phyloP scores from a whole-genome alignment of 441 rosid species.

The Populus hybrid region DNA sequence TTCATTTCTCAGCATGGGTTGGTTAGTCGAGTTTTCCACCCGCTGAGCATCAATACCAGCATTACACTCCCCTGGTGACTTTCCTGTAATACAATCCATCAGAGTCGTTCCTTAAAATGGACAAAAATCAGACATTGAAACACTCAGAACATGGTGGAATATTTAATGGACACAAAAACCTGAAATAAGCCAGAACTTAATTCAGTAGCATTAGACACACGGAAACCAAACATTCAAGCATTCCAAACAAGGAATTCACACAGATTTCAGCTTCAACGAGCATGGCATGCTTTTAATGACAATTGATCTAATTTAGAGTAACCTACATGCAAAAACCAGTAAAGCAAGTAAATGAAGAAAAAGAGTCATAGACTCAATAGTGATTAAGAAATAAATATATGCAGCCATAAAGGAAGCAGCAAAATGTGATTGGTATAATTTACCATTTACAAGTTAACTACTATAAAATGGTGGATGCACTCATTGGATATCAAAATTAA shows the following conservation, averaged over 20 bases:
- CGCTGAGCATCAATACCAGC: conserved; percentile 31
- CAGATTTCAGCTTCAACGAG: neutral
- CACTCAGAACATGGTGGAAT: neutral
- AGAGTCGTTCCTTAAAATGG: conserved; percentile 15
- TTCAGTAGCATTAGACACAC: neutral
- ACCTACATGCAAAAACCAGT: neutral
- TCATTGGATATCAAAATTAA: neutral
- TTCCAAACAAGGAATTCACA: neutral
- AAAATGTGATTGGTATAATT: neutral
- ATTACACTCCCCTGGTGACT: conserved; percentile 30
- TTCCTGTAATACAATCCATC: conserved; percentile 40
- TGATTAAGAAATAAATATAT: neutral
- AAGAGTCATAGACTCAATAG: neutral
- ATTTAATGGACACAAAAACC: neutral
- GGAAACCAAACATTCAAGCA: neutral
- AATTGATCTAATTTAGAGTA: neutral
- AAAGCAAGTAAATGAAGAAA: neutral
- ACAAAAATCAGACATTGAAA: neutral
- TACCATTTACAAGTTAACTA: neutral
- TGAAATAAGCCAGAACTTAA: neutral
- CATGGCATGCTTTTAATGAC: neutral
- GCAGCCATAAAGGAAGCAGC: neutral
- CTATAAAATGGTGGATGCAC: neutral
- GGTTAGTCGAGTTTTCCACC: conserved; percentile 37
- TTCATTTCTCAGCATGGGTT: conserved; percentile 30